These are phyloP conservation scores for Amanita rubescens DNA, from an alignment of 768 basidiomycete species.

Conservation along the genomic window DNA sequence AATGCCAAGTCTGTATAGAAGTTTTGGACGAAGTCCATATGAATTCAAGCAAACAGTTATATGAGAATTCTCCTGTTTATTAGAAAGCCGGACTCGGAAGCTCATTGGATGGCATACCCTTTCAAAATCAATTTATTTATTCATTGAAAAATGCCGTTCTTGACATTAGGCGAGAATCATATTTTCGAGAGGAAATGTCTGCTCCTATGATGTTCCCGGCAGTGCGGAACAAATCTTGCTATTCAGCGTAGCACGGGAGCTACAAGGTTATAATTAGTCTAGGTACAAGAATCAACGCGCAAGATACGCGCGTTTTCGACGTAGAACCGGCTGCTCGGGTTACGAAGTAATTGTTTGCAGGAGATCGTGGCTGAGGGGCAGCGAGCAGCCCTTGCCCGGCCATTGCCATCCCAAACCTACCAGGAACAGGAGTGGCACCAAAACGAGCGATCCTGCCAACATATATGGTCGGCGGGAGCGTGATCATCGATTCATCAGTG, in stretches of 20 bases:
- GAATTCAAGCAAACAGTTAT: too few species aligned
- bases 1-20: too few species aligned
- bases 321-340: slow-evolving; percentile 89
- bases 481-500: too few species aligned
- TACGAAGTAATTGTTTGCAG: slow-evolving; percentile 74
- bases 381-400: slow-evolving; percentile 83
- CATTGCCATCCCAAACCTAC: slow-evolving; percentile 94
- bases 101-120: too few species aligned
- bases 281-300: neutral
- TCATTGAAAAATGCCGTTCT: too few species aligned
- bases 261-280: slow-evolving; percentile 21
- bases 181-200: too few species aligned
- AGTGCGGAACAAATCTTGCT: slow-evolving; percentile 97
- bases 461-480: too few species aligned
- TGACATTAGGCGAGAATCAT: too few species aligned
- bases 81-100: too few species aligned
- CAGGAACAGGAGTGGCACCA: slow-evolving; percentile 90
- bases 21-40: too few species aligned
- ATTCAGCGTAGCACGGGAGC: slow-evolving; percentile 96
- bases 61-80: too few species aligned
- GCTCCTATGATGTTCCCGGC: slow-evolving; percentile 94
- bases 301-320: slow-evolving; percentile 73
- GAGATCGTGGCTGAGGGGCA: slow-evolving; percentile 74
- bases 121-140: too few species aligned
- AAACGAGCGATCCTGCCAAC: slow-evolving; percentile 91